Base-by-base conservation (phyloP, 352 stramenopile species). In the Pythium rhizo-oryzae region DNA sequence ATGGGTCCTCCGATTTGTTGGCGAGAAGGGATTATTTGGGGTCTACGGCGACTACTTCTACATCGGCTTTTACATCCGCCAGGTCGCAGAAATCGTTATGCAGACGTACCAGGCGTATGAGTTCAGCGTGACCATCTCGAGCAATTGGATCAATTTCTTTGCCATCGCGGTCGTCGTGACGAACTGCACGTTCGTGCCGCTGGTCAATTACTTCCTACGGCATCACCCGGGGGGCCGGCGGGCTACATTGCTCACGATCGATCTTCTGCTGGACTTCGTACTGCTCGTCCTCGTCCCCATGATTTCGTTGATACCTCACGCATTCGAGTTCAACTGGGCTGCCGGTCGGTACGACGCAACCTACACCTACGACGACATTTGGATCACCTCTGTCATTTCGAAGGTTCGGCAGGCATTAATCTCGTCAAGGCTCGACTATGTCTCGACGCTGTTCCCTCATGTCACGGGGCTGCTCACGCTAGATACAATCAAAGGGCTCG, bases 21-120 rank as follows among this genome's bases (percentile, higher is more conserved):
- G 41, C 18, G 41, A 47, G 41, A 47, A 8, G 21, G 41, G 41
- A 16, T n/a, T 47, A 1, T 47, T 47, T 16, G 41, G 41, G 1
- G 41, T 47, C 12, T n/a, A 47, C 8, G 41, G 41, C 18, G 41
- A 47, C 7, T 47, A 47, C 15, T 47, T 47, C 41, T 47, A 47
- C 41, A 15, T 47, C 18, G 41, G 50, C 24, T n/a, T 56, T n/a
- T 56, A 30, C 23, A 37, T 60, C 21, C 56, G 43, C 3, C 15
- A 30, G 18, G 21, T 24, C 43, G 41, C 24, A 13, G 56, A 52
- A 8, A 53, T 62, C 37, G 56, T n/a, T 0, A 52, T 62, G 21
- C 56, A 62, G 60, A 47, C 60, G 4, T 67, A 54, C n/a, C 60
- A 67, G 37, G 60, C 60, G 15, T 21, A 62, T 21, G 21, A 62